phyloP scores from a whole-genome alignment of 441 rosid genomes.

The Raphanus hybrid region DNA sequence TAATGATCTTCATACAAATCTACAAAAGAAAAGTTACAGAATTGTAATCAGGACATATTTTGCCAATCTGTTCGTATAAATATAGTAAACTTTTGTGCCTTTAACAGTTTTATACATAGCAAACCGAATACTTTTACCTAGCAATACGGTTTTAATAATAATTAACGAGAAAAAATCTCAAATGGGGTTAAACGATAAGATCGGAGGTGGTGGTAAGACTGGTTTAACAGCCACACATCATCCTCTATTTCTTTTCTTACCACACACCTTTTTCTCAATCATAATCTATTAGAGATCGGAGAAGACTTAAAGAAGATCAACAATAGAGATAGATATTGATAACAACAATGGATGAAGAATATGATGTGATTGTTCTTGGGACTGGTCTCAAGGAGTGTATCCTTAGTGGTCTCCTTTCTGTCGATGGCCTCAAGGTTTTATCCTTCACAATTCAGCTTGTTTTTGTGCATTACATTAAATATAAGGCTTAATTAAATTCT shows the following conservation, averaged over 20 bases:
- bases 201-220: constrained; percentile 36
- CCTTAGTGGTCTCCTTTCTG: constrained; percentile 80
- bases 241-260: constrained; percentile 31
- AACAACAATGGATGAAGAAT: constrained; percentile 66
- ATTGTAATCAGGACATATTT: background rate
- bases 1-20: background rate
- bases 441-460: background rate
- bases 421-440: constrained; percentile 68
- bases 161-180: background rate
- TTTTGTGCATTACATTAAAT: background rate
- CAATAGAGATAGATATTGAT: constrained; percentile 5
- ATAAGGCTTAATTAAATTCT: background rate
- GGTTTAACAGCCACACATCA: constrained; percentile 40
- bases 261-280: constrained; percentile 1
- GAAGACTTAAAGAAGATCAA: constrained; percentile 13
- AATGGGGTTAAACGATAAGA: constrained; percentile 39
- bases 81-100: constrained; percentile 6
- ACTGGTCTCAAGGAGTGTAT: constrained; percentile 84
- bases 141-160: constrained; percentile 15
- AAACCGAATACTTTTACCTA: constrained; percentile 7
- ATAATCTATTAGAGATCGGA: background rate
- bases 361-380: constrained; percentile 78
- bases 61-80: background rate
- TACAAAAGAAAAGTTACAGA: background rate
- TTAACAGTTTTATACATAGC: background rate